phyloP scores from a whole-genome alignment of 2,329 filamentous ascomycete species.

The Monilinia vaccinii-corymbosi region DNA sequence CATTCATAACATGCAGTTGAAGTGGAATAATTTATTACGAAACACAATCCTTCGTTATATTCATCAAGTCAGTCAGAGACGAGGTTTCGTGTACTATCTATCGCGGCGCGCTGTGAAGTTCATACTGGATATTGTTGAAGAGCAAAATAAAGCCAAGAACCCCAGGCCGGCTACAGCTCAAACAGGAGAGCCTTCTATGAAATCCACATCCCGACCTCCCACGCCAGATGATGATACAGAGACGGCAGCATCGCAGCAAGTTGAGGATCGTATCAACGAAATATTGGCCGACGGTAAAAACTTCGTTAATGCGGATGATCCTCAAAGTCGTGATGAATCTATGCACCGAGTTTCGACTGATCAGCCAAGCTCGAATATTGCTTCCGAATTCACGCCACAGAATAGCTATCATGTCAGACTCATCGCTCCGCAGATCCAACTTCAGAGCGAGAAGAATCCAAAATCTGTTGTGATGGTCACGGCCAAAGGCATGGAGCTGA shows the following conservation, averaged over 20 bases:
- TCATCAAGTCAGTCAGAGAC: slow-evolving; percentile 90
- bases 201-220: slow-evolving; percentile 17
- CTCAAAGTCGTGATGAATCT: slow-evolving; percentile 31
- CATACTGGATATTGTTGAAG: slow-evolving; percentile 93
- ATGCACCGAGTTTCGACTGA: slow-evolving; percentile 39
- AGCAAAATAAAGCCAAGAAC: slow-evolving; percentile 59
- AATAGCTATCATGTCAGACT: slow-evolving; percentile 92
- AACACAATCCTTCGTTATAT: slow-evolving; percentile 97
- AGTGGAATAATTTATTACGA: slow-evolving; percentile 94
- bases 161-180: slow-evolving; percentile 27
- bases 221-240: slow-evolving; percentile 14
- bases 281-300: slow-evolving; percentile 76
- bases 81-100: slow-evolving; percentile 96
- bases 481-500: slow-evolving; percentile 95
- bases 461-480: slow-evolving; percentile 96
- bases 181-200: slow-evolving; percentile 21
- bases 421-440: slow-evolving; percentile 93
- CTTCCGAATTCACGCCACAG: slow-evolving; percentile 79
- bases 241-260: slow-evolving; percentile 42
- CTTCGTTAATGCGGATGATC: slow-evolving; percentile 64
- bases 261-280: slow-evolving; percentile 79
- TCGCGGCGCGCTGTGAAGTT: slow-evolving; percentile 94
- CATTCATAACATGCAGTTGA: slow-evolving; percentile 92
- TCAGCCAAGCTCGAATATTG: slow-evolving; percentile 65
- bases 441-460: slow-evolving; percentile 96